Evolutionary conservation across 495 filamentous ascomycete genomes (phyloP).

Genomic region (Penicillium mononematosum): DNA sequence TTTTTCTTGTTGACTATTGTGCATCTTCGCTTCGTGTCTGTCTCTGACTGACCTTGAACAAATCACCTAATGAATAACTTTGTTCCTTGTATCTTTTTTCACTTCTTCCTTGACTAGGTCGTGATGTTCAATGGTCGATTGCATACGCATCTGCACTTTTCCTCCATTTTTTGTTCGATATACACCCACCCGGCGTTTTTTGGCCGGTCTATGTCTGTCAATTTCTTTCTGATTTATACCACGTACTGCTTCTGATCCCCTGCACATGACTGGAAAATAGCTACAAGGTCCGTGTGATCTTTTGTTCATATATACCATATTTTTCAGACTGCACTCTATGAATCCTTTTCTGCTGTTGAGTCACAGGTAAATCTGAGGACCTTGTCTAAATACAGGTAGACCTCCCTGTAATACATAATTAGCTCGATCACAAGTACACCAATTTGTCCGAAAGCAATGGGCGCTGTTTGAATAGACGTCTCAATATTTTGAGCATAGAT

Average conservation of each 20-base stretch:
- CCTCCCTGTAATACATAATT: too few species aligned
- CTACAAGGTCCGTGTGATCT: neutral
- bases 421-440: too few species aligned
- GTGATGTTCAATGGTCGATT: too few species aligned
- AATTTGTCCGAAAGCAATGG: too few species aligned
- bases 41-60: slow-evolving; percentile 19
- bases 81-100: slow-evolving; percentile 5
- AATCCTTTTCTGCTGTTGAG: too few species aligned
- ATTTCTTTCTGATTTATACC: neutral
- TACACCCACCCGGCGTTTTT: slow-evolving; percentile 8
- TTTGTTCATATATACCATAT: neutral
- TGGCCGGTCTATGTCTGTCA: neutral
- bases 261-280: slow-evolving; percentile 21
- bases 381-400: too few species aligned
- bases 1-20: slow-evolving; percentile 13
- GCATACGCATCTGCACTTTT: too few species aligned
- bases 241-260: neutral
- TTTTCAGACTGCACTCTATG: neutral
- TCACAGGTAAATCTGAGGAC: too few species aligned
- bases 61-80: slow-evolving; percentile 14
- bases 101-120: too few species aligned
- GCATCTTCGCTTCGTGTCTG: slow-evolving; percentile 18
- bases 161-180: neutral
- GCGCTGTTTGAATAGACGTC: too few species aligned
- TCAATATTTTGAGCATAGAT: too few species aligned